Conservation (phyloP, 306 rosid genomes). For the Abrus precatorius region DNA sequence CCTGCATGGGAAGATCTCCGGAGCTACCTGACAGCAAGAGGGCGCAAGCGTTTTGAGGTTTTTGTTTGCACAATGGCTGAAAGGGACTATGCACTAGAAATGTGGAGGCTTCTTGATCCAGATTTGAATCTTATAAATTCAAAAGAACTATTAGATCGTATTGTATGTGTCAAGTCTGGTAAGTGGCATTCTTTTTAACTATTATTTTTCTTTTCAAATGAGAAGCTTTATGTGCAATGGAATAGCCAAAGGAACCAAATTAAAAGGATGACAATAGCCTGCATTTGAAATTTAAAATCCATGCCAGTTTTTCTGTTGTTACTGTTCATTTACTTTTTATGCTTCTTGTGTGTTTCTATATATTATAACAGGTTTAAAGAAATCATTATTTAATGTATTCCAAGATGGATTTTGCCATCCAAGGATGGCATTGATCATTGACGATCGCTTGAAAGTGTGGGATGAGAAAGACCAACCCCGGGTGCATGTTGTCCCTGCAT, state of each 20-base stretch:
- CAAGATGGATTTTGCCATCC: constrained; percentile 85
- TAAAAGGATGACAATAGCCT: neutral
- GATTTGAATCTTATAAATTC: constrained; percentile 83
- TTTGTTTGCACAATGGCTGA: constrained; percentile 97
- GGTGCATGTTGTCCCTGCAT: constrained; percentile 95
- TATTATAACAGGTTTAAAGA: constrained; percentile 68
- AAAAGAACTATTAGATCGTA: constrained; percentile 75
- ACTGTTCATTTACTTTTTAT: constrained; percentile 25
- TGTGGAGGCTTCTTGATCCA: constrained; percentile 99
- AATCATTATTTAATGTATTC: constrained; percentile 85
- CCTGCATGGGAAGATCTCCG: constrained; percentile 98
- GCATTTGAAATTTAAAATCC: constrained; percentile 1
- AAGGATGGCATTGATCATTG: constrained; percentile 88
- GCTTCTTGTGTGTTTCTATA: constrained; percentile 11
- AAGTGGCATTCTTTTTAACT: constrained; percentile 39
- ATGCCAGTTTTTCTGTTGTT: constrained; percentile 9
- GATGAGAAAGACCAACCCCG: constrained; percentile 89
- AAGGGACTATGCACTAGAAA: constrained; percentile 93
- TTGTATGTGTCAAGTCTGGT: constrained; percentile 93
- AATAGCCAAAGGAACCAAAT: neutral
- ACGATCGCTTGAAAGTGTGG: constrained; percentile 97
- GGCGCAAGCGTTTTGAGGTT: constrained; percentile 97
- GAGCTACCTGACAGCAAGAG: constrained; percentile 87
- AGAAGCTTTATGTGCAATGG: neutral
- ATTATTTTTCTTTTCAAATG: constrained; percentile 11